Conservation (phyloP, 2,329 filamentous ascomycete genomes). For the Fusarium nisikadoi region DNA sequence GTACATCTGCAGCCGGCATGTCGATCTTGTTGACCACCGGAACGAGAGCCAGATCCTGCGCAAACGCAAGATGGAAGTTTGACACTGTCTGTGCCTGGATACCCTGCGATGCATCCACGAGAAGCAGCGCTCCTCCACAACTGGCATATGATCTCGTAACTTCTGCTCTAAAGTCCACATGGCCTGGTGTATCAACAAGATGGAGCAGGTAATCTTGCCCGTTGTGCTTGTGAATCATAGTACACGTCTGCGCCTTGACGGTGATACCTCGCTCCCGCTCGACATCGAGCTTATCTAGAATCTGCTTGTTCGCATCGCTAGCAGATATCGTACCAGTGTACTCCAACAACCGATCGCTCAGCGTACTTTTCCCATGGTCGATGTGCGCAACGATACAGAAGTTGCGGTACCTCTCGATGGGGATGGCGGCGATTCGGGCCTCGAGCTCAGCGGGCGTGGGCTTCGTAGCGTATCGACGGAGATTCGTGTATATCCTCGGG, state of each 20-base stretch:
- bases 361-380: slow-evolving; percentile 97
- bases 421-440: slow-evolving; percentile 75
- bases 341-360: slow-evolving; percentile 92
- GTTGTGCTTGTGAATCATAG: slow-evolving; percentile 91
- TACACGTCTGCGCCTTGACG: slow-evolving; percentile 98
- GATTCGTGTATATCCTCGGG: neutral
- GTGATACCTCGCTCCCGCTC: slow-evolving; percentile 97
- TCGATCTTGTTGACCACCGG: slow-evolving; percentile 98
- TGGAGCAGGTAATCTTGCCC: slow-evolving; percentile 93
- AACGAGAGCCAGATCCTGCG: slow-evolving; percentile 85
- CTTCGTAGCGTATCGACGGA: slow-evolving; percentile 41
- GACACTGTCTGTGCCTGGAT: slow-evolving; percentile 98
- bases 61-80: slow-evolving; percentile 97
- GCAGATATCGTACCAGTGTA: slow-evolving; percentile 91
- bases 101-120: slow-evolving; percentile 96
- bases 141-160: slow-evolving; percentile 96
- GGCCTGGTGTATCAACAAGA: slow-evolving; percentile 94
- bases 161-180: slow-evolving; percentile 97
- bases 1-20: slow-evolving; percentile 87
- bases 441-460: slow-evolving; percentile 50
- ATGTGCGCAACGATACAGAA: slow-evolving; percentile 99
- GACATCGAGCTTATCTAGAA: slow-evolving; percentile 96
- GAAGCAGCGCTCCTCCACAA: slow-evolving; percentile 89
- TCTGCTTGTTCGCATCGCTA: slow-evolving; percentile 87
- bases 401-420: slow-evolving; percentile 85